Conservation (phyloP, 2,329 filamentous ascomycete genomes). For the Microdochium bolleyi region DNA sequence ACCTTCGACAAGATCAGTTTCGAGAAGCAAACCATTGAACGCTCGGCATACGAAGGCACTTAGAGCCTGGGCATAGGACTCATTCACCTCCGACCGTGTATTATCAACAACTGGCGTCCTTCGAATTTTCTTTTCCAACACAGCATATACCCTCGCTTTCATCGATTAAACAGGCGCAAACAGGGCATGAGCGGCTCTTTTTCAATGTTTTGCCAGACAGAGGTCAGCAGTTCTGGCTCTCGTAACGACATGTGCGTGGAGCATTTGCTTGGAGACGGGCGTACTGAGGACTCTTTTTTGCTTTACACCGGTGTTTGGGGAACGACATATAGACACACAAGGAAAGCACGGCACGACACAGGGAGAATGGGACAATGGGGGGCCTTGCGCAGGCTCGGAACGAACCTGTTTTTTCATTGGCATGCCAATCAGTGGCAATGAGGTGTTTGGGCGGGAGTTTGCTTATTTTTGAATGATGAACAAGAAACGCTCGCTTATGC, state of each 20-base stretch:
- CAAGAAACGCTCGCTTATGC: too few species aligned
- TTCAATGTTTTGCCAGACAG: neutral
- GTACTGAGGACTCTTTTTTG: neutral
- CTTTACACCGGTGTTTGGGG: neutral
- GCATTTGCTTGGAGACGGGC: neutral
- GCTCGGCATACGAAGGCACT: neutral
- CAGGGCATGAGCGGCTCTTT: neutral
- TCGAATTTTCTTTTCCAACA: neutral
- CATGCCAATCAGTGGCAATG: too few species aligned
- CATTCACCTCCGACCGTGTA: neutral
- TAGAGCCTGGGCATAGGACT: neutral
- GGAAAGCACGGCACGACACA: neutral
- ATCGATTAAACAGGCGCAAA: neutral
- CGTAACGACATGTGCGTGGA: neutral
- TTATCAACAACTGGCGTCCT: neutral
- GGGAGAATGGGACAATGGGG: neutral
- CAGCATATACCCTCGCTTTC: neutral
- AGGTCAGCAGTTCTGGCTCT: neutral
- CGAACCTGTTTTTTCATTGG: too few species aligned
- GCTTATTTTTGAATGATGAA: too few species aligned
- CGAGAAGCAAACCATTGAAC: neutral
- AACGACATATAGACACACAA: neutral
- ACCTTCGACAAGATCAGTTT: slow-evolving; percentile 33
- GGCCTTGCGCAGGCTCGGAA: too few species aligned
- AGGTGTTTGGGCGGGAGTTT: too few species aligned